These are phyloP conservation scores for Scedosporium minutisporum DNA, from an alignment of 2,329 filamentous ascomycete species.

Conservation along the genomic window DNA sequence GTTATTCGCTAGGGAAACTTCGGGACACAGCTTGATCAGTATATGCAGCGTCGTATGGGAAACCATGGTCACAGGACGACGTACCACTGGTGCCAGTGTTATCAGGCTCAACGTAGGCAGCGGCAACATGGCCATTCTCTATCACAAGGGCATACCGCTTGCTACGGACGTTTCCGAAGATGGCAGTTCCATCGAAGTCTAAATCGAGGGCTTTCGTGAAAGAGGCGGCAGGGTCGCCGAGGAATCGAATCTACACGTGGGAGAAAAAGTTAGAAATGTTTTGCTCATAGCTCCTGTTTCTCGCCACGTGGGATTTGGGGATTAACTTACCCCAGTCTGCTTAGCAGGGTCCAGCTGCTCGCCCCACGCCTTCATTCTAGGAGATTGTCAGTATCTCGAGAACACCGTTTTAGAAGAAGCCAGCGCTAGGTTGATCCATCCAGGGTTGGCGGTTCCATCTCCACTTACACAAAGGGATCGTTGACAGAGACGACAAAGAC, in stretches of 20 bases:
- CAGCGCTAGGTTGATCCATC: neutral
- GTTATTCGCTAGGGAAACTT: constrained; percentile 42
- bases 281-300: neutral
- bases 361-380: constrained; percentile 83
- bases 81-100: constrained; percentile 72
- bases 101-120: constrained; percentile 76
- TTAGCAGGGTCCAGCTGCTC: constrained; percentile 65
- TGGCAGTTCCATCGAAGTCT: constrained; percentile 64
- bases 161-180: constrained; percentile 74
- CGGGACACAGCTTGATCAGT: neutral
- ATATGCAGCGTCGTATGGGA: neutral
- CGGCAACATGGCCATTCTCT: constrained; percentile 76
- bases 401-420: neutral
- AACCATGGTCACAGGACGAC: constrained; percentile 15
- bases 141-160: constrained; percentile 83
- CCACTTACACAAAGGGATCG: constrained; percentile 79
- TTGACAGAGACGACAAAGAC: constrained; percentile 91
- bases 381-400: neutral
- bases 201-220: constrained; percentile 82
- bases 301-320: neutral
- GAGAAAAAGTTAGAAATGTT: constrained; percentile 1
- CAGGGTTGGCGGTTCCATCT: neutral
- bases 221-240: constrained; percentile 68
- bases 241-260: constrained; percentile 64
- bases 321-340: constrained; percentile 60